Evolutionary conservation across 768 basidiomycete species (phyloP), one percentile per base, ranked within the genome.

Genomic region (Chalciporus piperatus): DNA sequence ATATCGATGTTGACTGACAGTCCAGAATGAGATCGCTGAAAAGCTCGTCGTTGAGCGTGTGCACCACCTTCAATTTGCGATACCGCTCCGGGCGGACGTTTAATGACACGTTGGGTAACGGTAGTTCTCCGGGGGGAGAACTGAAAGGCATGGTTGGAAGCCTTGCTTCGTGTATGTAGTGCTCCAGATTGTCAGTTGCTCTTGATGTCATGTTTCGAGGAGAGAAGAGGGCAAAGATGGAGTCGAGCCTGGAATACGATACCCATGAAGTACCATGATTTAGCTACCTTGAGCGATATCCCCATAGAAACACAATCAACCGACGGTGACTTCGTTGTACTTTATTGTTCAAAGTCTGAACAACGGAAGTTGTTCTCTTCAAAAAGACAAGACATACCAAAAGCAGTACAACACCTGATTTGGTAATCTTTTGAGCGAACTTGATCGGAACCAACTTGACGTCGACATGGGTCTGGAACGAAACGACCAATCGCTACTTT

Each of bases 51-150:
- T 64, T 47, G 47, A 79, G 61, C 9, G 54, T 52, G 27, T 74
- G 70, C 17, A 84, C 79, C 22, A 60, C 63, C 58, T 81, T 78
- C n/a, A 88, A 67, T 50, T 69, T 72, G 54, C 84, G 73, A 67
- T 78, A 79, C 10, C 64, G 53, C 47, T 81, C 78, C 10, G 78
- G 76, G 20, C 70, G 72, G 47, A 82, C 66, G 52, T 68, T 59
- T 19, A 78, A 46, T 27, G 51, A 43, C 43, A 20, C n/a, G n/a
- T 48, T 48, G n/a, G 49, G 47, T 12, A 52, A 39, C 6, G 19
- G 51, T 16, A 71, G 69, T 40, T 64, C 56, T 6, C 67, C 67
- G n/a, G 74, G 75, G 32, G 69, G 45, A 9, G 69, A 59, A 32
- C 71, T 69, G 47, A 59, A 59, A 25, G 52, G 53, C 70, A 81